Evolutionary conservation across 352 stramenopile genomes (phyloP).

Genomic region (Chrysophaeum taylorii): DNA sequence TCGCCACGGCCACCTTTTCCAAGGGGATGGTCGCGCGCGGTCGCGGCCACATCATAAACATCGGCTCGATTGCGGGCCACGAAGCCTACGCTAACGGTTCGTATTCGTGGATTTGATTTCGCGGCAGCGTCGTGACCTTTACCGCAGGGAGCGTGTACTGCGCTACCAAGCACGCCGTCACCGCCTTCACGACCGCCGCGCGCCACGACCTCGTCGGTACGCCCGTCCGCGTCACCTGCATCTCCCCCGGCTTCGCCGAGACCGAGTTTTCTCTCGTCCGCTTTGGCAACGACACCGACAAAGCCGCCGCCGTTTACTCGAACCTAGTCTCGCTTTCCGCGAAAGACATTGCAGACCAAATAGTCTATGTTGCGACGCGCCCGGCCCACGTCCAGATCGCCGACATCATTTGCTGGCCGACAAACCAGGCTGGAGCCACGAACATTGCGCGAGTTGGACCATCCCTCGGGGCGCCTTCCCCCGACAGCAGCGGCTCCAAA

Average conservation of each 20-base stretch:
- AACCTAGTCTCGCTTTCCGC: conserved; percentile 8
- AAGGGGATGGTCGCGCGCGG: conserved; percentile 55
- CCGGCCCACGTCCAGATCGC: conserved; percentile 21
- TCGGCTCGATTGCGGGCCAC: conserved; percentile 50
- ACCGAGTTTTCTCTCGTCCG: conserved; percentile 47
- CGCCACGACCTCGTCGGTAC: conserved; percentile 61
- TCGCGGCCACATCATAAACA: conserved; percentile 61
- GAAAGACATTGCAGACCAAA: conserved; percentile 20
- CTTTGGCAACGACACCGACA: conserved; percentile 2
- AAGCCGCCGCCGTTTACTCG: conserved; percentile 10
- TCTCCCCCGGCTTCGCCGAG: conserved; percentile 52
- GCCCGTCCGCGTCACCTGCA: conserved; percentile 61
- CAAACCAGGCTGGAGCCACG: conserved; percentile 17
- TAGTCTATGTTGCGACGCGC: conserved; percentile 17
- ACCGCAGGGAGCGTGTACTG: conserved; percentile 64
- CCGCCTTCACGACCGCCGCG: conserved; percentile 55
- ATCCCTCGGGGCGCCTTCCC: conserved; percentile 12
- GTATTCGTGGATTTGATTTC: too few relatives aligned
- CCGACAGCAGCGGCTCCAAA: not conserved
- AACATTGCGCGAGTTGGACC: conserved; percentile 16
- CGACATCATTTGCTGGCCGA: conserved; percentile 18
- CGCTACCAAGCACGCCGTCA: conserved; percentile 60
- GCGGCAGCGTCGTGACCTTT: too few relatives aligned
- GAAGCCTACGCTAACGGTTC: conserved; percentile 49
- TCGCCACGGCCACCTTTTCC: conserved; percentile 49